Evolutionary conservation across 768 basidiomycete genomes (phyloP), one percentile per base, ranked within the genome.

Genomic region (Serendipita vermifera): DNA sequence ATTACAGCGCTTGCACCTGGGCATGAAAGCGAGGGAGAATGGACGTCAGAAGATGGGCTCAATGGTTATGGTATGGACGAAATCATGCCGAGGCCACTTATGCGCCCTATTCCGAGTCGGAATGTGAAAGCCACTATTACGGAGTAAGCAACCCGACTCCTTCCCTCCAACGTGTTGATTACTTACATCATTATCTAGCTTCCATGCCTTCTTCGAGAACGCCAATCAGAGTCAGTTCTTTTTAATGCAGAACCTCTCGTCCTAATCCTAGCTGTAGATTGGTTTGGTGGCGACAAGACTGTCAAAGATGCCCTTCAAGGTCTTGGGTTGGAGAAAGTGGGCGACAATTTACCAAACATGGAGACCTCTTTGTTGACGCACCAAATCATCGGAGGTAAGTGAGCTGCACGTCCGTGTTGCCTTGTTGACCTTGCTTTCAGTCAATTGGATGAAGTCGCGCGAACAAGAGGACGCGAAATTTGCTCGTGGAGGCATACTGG

Each of bases 301-400:
- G 73, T 88, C 13, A 78, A 79, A 15, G 70, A 75, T 20, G 81
- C 81, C 0, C 69, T 83, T 0, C 62, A 71, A 36, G 72, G 72
- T 56, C 73, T 88, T 20, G 75, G 75, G 0, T 66, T 88, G 33
- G 62, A 66, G n/a, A 64, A 60, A 33, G 69, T 79, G 54, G 69
- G 73, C 35, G 70, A 78, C 27, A 64, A 71, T 22, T 57, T 86
- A 1, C 78, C 78, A 0, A 80, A 79, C 3, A 79, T 87, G 75
- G 71, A 70, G 14, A 71, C 85, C 24, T 65, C 74, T 0, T 67
- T 86, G 33, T 79, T 86, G 79, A 74, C 84, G 7, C 85, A 86
- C 65, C 81, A 85, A 61, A 70, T 75, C 15, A 77, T 87, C 51
- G 72, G 71, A 0, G 68, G 69, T 22, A 61, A 66, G 2, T 39